A percentile compares a stretch with the other conserved stretches of the same genome.
Conservation (phyloP, 768 basidiomycete species). For the Pluteus cervinus region DNA sequence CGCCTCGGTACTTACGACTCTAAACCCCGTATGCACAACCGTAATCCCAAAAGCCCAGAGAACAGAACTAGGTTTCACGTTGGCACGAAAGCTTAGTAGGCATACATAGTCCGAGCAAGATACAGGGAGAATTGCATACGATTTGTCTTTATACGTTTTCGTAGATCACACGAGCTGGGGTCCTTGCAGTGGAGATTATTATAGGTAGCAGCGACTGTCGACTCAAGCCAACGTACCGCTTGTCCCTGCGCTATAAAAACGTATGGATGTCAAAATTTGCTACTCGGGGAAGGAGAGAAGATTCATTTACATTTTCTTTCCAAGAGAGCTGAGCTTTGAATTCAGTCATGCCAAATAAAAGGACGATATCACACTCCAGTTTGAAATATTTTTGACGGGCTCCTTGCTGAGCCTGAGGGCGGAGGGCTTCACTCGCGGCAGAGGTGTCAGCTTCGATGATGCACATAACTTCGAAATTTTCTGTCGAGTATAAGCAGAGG, state of each 20-base stretch:
- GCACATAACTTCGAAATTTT: conserved; percentile 21
- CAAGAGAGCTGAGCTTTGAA: conserved; percentile 39
- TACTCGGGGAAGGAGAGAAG: not conserved
- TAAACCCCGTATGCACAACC: too few relatives aligned
- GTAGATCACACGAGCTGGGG: conserved; percentile 5
- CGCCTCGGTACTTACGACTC: too few relatives aligned
- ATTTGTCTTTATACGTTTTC: too few relatives aligned
- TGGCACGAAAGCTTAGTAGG: too few relatives aligned
- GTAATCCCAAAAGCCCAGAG: too few relatives aligned
- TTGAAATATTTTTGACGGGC: conserved; percentile 9
- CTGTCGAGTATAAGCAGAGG: conserved; percentile 9
- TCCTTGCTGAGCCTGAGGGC: conserved; percentile 6
- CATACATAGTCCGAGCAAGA: too few relatives aligned
- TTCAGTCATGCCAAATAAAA: conserved; percentile 42
- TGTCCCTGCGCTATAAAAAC: conserved; percentile 4
- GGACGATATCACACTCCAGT: conserved; percentile 24
- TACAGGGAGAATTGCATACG: too few relatives aligned
- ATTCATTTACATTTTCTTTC: conserved; percentile 31
- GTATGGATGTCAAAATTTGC: not conserved
- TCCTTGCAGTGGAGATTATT: not conserved
- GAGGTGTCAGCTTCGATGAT: conserved; percentile 21
- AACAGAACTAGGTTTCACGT: too few relatives aligned
- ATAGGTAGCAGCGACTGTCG: not conserved
- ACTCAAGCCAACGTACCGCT: conserved; percentile 1
- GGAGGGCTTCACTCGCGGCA: not conserved